A percentile compares a stretch with the other conserved stretches of the same genome.
Conservation (phyloP, 768 basidiomycete species). For the Boletus rex-veris region DNA sequence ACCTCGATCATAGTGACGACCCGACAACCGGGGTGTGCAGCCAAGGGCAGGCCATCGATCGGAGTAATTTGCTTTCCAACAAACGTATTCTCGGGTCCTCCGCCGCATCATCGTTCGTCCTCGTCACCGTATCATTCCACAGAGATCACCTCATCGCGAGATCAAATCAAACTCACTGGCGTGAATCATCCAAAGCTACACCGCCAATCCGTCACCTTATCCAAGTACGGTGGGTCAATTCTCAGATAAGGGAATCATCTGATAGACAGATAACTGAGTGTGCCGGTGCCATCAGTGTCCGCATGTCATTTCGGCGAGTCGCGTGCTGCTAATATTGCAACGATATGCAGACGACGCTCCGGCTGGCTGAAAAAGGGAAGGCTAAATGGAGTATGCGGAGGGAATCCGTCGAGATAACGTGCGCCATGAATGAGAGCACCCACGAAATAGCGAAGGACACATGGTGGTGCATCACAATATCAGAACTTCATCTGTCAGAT, state of each 20-base stretch:
- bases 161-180: neutral
- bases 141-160: neutral
- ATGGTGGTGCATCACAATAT: neutral
- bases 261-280: neutral
- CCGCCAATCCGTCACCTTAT: neutral
- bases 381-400: conserved; percentile 8
- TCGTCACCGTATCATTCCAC: neutral
- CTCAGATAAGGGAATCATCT: conserved; percentile 4
- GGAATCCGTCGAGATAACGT: neutral
- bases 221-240: neutral
- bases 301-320: neutral
- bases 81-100: neutral
- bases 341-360: neutral
- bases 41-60: neutral
- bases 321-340: neutral
- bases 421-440: neutral
- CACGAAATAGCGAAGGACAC: neutral
- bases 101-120: neutral
- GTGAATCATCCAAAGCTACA: neutral
- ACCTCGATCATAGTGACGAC: neutral
- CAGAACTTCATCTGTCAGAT: neutral
- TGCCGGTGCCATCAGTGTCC: neutral
- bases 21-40: neutral
- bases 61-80: neutral
- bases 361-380: neutral